Percentiles rank a stretch among this genome's conserved stretches.
phyloP scores from a whole-genome alignment of 2,329 filamentous ascomycete species.

The Xylariaceae sp. region DNA sequence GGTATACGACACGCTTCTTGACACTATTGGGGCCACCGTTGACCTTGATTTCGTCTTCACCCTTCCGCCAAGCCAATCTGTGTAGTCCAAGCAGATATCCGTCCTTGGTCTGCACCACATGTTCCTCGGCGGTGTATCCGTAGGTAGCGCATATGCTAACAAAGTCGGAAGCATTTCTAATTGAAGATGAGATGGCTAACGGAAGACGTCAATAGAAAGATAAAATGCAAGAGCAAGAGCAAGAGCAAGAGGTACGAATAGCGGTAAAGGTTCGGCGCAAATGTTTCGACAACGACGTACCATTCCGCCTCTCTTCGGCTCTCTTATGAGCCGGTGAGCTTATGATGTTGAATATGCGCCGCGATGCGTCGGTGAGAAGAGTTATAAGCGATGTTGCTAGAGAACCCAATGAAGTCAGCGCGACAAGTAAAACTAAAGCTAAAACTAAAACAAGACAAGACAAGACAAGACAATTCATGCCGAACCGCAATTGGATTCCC shows the following conservation, averaged over 20 bases:
- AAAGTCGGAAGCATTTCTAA: constrained; percentile 86
- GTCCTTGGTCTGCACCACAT: constrained; percentile 90
- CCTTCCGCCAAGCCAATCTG: constrained; percentile 73
- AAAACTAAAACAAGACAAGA: constrained; percentile 18
- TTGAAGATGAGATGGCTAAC: constrained; percentile 61
- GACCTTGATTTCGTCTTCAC: constrained; percentile 72
- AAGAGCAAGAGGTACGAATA: constrained; percentile 36
- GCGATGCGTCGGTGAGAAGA: constrained; percentile 77
- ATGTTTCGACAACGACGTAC: constrained; percentile 32
- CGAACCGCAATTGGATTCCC: not conserved
- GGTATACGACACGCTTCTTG: constrained; percentile 81
- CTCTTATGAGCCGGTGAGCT: constrained; percentile 64
- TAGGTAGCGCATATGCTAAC: constrained; percentile 87
- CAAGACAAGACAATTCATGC: not conserved
- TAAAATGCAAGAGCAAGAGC: too few relatives aligned
- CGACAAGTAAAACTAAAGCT: constrained; percentile 30
- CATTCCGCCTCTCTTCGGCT: constrained; percentile 62
- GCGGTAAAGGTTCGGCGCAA: constrained; percentile 39
- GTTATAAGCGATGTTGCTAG: constrained; percentile 71
- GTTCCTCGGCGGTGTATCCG: constrained; percentile 92
- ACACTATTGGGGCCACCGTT: constrained; percentile 64
- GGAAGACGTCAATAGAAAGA: constrained; percentile 41
- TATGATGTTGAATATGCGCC: constrained; percentile 73
- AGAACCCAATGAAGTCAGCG: too few relatives aligned
- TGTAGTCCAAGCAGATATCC: constrained; percentile 90